phyloP scores from a whole-genome alignment of 2,329 filamentous ascomycete genomes.

The Aureobasidium sp. region DNA sequence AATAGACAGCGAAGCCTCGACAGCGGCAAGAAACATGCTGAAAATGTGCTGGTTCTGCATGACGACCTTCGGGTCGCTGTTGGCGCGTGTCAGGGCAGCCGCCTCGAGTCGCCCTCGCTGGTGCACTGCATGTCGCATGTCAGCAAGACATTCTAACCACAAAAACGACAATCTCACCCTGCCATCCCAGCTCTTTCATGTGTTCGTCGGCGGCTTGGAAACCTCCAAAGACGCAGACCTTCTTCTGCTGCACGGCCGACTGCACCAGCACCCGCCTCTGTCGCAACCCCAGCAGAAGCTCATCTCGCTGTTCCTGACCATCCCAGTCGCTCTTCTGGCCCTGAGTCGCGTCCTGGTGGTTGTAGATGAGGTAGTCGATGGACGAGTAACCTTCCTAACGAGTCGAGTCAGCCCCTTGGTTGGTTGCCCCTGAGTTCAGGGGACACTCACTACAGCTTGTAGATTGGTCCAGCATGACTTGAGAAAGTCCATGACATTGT shows the following conservation, averaged over 20 bases:
- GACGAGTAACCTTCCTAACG: constrained; percentile 12
- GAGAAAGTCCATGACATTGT: constrained; percentile 28
- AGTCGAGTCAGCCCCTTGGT: background rate
- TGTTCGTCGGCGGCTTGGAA: constrained; percentile 2
- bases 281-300: background rate
- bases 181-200: constrained; percentile 11
- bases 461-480: constrained; percentile 30
- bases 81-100: background rate
- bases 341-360: background rate
- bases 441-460: constrained; percentile 19
- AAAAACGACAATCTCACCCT: background rate
- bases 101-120: constrained; percentile 8
- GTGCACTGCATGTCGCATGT: background rate
- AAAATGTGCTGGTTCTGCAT: constrained; percentile 13
- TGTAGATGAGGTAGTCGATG: constrained; percentile 16
- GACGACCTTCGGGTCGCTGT: constrained; percentile 4
- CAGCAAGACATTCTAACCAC: background rate
- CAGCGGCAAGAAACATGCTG: constrained; percentile 9
- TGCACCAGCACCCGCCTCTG: constrained; percentile 1
- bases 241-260: constrained; percentile 3
- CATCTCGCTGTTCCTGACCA: background rate
- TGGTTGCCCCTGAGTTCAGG: background rate
- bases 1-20: constrained; percentile 11
- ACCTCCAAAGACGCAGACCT: constrained; percentile 16
- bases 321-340: background rate